Evolutionary conservation across 257 asterid species (phyloP).

Genomic region (Solanum chmielewskii): DNA sequence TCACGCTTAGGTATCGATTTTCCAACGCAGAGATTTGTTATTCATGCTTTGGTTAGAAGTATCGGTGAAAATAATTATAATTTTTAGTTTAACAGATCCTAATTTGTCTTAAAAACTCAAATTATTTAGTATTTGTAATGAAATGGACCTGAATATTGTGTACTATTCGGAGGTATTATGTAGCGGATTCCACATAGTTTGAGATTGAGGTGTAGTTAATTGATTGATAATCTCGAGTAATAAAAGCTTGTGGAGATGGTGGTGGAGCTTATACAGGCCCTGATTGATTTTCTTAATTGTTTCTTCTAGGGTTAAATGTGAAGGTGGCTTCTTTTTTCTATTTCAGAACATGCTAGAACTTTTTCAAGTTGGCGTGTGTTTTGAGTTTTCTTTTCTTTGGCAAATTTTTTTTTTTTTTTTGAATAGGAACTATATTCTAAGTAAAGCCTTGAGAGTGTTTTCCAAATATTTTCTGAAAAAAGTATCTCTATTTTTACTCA

Average conservation of each 20-base stretch:
- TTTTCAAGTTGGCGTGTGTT: not conserved
- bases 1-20: not conserved
- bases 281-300: not conserved
- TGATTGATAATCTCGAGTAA: not conserved
- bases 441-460: not conserved
- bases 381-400: not conserved
- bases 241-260: not conserved
- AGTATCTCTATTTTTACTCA: not conserved
- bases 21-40: not conserved
- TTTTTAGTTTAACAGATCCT: not conserved
- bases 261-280: not conserved
- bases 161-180: not conserved
- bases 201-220: not conserved
- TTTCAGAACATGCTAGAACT: not conserved
- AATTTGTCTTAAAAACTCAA: not conserved
- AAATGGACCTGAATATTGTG: not conserved
- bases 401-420: not conserved
- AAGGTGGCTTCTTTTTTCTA: not conserved
- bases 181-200: not conserved
- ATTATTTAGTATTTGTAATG: not conserved
- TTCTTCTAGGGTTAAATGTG: not conserved
- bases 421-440: not conserved
- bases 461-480: not conserved
- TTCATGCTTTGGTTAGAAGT: not conserved
- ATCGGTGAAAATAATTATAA: not conserved